A percentile compares a stretch with the other conserved stretches of the same genome.
phyloP scores from a whole-genome alignment of 495 filamentous ascomycete species.

The Trichocladium uniseriatum region DNA sequence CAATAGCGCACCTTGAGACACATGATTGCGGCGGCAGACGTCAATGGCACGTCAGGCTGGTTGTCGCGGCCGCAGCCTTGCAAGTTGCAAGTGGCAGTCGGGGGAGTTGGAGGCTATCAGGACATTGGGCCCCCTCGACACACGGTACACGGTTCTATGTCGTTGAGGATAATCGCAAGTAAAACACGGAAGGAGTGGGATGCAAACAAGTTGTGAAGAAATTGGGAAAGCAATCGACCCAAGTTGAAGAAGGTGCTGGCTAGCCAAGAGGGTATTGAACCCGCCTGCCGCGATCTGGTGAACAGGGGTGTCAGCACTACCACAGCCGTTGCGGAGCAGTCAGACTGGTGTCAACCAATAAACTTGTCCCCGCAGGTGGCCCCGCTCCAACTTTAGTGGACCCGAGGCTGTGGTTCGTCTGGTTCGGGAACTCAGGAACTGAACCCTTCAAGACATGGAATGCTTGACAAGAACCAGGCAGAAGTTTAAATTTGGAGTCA shows the following conservation, averaged over 20 bases:
- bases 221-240: too few species aligned
- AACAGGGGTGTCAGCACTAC: slow-evolving; percentile 1
- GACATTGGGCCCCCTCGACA: slow-evolving; percentile 1
- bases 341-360: too few species aligned
- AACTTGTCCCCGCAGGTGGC: too few species aligned
- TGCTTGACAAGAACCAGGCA: background rate
- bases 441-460: background rate
- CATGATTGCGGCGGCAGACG: background rate
- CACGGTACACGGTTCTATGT: too few species aligned
- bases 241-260: too few species aligned
- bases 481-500: too few species aligned
- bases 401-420: slow-evolving; percentile 14
- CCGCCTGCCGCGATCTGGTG: background rate
- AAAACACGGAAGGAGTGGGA: too few species aligned
- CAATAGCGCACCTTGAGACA: slow-evolving; percentile 19
- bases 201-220: too few species aligned
- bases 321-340: background rate
- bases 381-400: slow-evolving; percentile 1
- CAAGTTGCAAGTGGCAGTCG: background rate
- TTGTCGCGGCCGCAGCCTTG: slow-evolving; percentile 5
- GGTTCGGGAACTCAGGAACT: too few species aligned
- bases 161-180: too few species aligned
- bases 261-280: background rate
- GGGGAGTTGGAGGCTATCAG: background rate
- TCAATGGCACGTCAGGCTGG: slow-evolving; percentile 7